Base-by-base conservation (phyloP, 352 stramenopile species). In the Phytopythium montanum region DNA sequence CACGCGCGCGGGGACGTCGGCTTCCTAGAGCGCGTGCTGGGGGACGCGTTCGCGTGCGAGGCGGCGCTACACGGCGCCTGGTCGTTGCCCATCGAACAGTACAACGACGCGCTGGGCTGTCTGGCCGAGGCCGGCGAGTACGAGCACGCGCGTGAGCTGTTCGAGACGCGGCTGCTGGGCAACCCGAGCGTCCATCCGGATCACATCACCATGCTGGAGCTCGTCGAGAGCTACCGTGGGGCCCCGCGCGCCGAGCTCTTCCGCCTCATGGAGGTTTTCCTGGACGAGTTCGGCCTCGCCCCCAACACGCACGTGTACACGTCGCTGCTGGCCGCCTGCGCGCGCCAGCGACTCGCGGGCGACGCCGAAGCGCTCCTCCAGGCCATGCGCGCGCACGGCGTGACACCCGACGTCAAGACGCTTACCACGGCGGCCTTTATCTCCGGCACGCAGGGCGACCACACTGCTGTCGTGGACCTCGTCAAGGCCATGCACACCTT, bases 251-350 rank as follows among this genome's bases (percentile, higher is more conserved):
- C 73, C 13, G 79, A 93, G 13, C 56, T 93, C 45, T 90, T 88
- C 55, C 46, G 74, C 29, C 68, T 91, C 39, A 86, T 93, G 78
- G 75, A 91, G 45, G 52, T 76, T 18, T 90, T 93, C 53, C 66
- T 93, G 8, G 74, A 34, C 13, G 25, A 88, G 36, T 72, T 75
- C 55, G 62, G 75, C 1, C 23, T 93, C 36, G 52, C 51, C 5
- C 80, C 81, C 12, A 88, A 87, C 45, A 68, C 86, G 38, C 77
- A 90, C 31, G 83, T 93, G 19, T 93, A 86, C 31, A 93, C 83
- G 26, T 91, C 81, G 29, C 61, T 93, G 10, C 65, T 91, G 13
- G 84, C 77, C 14, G 74, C 73, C n/a, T 93, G 81, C 49, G 84
- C 81, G 42, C 79, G 75, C 5, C 75, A 76, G 9, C 79, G 78